Evolutionary conservation across 352 stramenopile genomes (phyloP), one percentile per base, ranked within the genome.

Genomic region (Globisporangium solare): DNA sequence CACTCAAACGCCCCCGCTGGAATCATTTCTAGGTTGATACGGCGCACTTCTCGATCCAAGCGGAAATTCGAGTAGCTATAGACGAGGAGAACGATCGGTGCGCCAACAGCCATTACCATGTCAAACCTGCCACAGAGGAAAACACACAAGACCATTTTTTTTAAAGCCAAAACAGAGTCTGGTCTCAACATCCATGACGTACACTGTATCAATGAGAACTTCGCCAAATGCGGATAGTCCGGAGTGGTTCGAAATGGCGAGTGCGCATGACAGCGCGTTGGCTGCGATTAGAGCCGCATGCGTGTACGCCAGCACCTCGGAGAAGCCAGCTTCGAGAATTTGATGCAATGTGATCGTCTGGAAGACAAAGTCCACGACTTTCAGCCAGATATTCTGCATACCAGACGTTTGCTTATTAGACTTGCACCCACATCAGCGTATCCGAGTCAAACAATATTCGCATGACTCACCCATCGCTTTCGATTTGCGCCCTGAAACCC

Each of bases 1-100:
- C 63, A 50, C 46, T 83, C 73, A 21, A 80, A 76, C 32, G 47
- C 64, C 13, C 68, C 68, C 0, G 48, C 13, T 0, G 68, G 61
- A 0, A 76, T 51, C 3, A 76, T 27, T 6, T 68, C 48, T 45
- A 65, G 55, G 41, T 66, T 74, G 14, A 77, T 60, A 0, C 18
- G 31, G 18, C 55, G 73, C 4, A 64, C 45, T 3, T 39, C 56
- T 12, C 54, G 61, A 13, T 80, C 62, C 43, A 78, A 73, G 11
- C 66, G 51, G 20, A 79, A 80, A 4, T 57, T 56, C 2, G 18
- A 11, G 2, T 53, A 63, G 4, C 57, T 64, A 41, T 76, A 67
- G 6, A 51, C 10, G 1, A 83, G 47, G 2, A 65, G 55, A 3
- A 58, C 8, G 10, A 78, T 62, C 6, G 70, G 68, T 20, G 74